These are phyloP conservation scores for Pilatotrama ljubarskyi DNA, from an alignment of 768 basidiomycete species.

Conservation along the genomic window DNA sequence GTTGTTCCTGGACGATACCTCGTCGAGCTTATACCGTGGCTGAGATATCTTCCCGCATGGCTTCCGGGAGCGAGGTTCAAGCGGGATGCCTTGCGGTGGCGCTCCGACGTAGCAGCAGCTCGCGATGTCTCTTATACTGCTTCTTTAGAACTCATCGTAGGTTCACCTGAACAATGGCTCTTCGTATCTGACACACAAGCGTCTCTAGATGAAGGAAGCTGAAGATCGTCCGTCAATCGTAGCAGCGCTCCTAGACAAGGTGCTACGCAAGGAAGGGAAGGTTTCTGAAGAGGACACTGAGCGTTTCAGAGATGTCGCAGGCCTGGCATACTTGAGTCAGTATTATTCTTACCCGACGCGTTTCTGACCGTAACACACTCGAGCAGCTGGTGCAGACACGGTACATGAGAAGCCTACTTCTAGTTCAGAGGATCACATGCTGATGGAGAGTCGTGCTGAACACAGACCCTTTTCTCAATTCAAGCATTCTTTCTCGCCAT, in stretches of 20 bases:
- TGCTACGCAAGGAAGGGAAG: background rate
- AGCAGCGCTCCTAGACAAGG: background rate
- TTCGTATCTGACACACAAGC: background rate
- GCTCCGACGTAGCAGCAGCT: background rate
- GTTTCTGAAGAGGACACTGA: background rate
- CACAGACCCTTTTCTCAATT: conserved; percentile 23
- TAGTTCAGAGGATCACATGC: background rate
- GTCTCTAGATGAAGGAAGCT: background rate
- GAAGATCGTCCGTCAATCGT: background rate
- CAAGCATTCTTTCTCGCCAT: conserved; percentile 31
- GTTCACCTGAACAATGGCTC: background rate
- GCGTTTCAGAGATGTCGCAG: background rate
- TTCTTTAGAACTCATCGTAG: background rate
- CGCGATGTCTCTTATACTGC: background rate
- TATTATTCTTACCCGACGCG: background rate
- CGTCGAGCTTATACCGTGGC: background rate
- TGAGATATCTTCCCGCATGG: conserved; percentile 24
- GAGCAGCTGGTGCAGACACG: conserved; percentile 16
- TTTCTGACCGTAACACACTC: background rate
- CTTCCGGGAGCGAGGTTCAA: conserved; percentile 29
- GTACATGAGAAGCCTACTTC: background rate
- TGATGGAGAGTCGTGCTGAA: background rate
- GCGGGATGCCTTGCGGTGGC: conserved; percentile 7
- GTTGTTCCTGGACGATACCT: background rate
- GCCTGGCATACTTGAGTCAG: conserved; percentile 10